A percentile compares a stretch with the other conserved stretches of the same genome.
Conservation (phyloP, 805 yeast species). For the Jamesozyma gamospora region DNA sequence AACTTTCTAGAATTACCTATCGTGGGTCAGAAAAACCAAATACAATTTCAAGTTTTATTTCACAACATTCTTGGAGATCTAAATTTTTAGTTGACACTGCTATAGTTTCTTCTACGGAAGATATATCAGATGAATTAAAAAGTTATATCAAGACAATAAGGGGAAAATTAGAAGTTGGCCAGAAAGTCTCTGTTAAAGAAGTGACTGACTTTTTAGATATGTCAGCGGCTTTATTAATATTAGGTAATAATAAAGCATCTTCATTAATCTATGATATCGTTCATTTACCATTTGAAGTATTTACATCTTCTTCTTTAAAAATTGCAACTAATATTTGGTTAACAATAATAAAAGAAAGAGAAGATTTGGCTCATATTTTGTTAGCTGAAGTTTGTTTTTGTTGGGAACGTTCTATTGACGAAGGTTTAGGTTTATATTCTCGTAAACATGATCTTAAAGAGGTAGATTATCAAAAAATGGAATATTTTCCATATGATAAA, state of each 20-base stretch:
- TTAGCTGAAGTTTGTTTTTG: conserved; percentile 57
- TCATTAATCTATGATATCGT: conserved; percentile 42
- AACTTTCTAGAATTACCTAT: conserved; percentile 40
- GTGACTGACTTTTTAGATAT: conserved; percentile 37
- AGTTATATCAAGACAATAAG: conserved; percentile 15
- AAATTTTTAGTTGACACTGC: conserved; percentile 29
- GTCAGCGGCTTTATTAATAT: conserved; percentile 34
- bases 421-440: conserved; percentile 56
- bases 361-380: conserved; percentile 46
- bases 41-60: conserved; percentile 61
- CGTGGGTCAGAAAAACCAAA: conserved; percentile 34
- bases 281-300: conserved; percentile 58
- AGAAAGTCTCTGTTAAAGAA: conserved; percentile 23
- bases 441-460: conserved; percentile 41
- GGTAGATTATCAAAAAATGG: conserved; percentile 70
- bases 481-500: conserved; percentile 76
- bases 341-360: conserved; percentile 59
- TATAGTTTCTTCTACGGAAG: conserved; percentile 23
- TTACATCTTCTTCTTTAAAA: conserved; percentile 50
- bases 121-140: conserved; percentile 17
- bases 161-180: conserved; percentile 10
- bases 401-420: conserved; percentile 59
- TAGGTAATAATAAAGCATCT: conserved; percentile 30
- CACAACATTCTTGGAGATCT: conserved; percentile 69
- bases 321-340: conserved; percentile 74